Conservation (phyloP, 2,329 filamentous ascomycete genomes). For the Sporothrix mexicana region DNA sequence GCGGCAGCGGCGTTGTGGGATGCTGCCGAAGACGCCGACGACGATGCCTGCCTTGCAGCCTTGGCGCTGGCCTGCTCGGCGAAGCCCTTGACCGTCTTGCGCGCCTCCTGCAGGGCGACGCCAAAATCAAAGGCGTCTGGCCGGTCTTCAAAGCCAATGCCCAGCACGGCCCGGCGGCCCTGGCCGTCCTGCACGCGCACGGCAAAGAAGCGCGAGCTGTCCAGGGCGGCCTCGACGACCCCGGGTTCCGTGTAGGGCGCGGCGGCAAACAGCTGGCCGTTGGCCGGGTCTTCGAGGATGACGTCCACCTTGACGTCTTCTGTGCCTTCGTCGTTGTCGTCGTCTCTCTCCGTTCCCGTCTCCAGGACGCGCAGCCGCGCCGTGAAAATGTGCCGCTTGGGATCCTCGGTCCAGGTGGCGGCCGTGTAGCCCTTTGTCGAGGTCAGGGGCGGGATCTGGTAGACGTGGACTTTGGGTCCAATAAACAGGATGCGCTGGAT, state of each 20-base stretch:
- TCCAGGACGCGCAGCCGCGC: slow-evolving; percentile 80
- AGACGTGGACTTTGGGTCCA: slow-evolving; percentile 77
- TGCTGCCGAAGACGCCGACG: not conserved
- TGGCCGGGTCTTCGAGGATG: slow-evolving; percentile 76
- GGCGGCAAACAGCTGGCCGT: slow-evolving; percentile 80
- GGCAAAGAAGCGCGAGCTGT: slow-evolving; percentile 85
- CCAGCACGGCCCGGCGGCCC: slow-evolving; percentile 77
- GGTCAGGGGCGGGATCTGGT: slow-evolving; percentile 80
- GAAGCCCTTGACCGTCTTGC: slow-evolving; percentile 61
- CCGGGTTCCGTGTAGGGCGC: slow-evolving; percentile 72
- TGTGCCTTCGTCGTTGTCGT: slow-evolving; percentile 39
- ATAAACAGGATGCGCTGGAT: slow-evolving; percentile 87
- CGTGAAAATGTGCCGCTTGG: slow-evolving; percentile 81
- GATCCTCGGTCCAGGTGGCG: slow-evolving; percentile 74
- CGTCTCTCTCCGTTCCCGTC: slow-evolving; percentile 61
- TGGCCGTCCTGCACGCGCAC: slow-evolving; percentile 76
- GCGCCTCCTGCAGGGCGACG: slow-evolving; percentile 78
- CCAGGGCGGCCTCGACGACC: slow-evolving; percentile 77
- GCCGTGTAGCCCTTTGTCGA: slow-evolving; percentile 81
- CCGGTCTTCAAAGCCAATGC: slow-evolving; percentile 86
- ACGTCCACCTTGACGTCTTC: slow-evolving; percentile 74
- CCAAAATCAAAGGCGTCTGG: slow-evolving; percentile 86
- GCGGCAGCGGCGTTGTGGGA: slow-evolving; percentile 39
- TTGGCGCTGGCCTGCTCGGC: slow-evolving; percentile 44
- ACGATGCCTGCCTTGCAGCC: slow-evolving; percentile 46